Evolutionary conservation across 306 rosid species (phyloP).

Genomic region (Vigna nakashimae): DNA sequence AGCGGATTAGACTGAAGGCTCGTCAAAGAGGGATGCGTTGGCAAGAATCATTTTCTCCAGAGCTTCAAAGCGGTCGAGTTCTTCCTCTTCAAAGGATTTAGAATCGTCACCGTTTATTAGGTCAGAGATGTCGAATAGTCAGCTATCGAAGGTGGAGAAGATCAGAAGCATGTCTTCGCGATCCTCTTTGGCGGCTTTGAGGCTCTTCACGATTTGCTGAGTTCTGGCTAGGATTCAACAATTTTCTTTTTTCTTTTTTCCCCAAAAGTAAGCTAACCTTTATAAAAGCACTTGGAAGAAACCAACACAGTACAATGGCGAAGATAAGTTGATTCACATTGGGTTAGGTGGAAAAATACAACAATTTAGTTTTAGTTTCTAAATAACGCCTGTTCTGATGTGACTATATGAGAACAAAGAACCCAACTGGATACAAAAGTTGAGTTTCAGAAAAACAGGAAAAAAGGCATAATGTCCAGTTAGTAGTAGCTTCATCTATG

Average conservation of each 20-base stretch:
- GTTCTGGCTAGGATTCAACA: constrained; percentile 71
- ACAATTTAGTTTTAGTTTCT: constrained; percentile 1
- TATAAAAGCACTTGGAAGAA: too few species aligned
- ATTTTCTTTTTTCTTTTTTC: too few species aligned
- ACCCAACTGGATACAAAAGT: background rate
- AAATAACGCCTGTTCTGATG: constrained; percentile 26
- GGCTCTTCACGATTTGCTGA: constrained; percentile 87
- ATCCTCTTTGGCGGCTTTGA: constrained; percentile 85
- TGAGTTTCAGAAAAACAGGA: constrained; percentile 30
- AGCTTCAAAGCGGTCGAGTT: constrained; percentile 60
- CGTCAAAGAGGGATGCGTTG: constrained; percentile 51
- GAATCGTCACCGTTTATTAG: constrained; percentile 74
- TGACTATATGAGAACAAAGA: background rate
- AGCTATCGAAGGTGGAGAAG: constrained; percentile 85
- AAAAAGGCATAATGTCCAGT: background rate
- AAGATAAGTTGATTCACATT: too few species aligned
- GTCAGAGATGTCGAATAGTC: constrained; percentile 72
- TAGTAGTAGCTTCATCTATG: constrained; percentile 35
- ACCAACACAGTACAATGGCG: too few species aligned
- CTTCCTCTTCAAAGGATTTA: constrained; percentile 51
- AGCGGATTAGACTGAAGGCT: constrained; percentile 47
- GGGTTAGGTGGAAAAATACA: background rate
- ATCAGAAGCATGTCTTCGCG: constrained; percentile 90
- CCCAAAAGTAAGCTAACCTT: too few species aligned
- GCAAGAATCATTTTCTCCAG: constrained; percentile 81